A percentile compares a stretch with the other conserved stretches of the same genome.
These are phyloP conservation scores for Arachnomyces sp. DNA, from an alignment of 2,329 filamentous ascomycete genomes.

Conservation along the genomic window DNA sequence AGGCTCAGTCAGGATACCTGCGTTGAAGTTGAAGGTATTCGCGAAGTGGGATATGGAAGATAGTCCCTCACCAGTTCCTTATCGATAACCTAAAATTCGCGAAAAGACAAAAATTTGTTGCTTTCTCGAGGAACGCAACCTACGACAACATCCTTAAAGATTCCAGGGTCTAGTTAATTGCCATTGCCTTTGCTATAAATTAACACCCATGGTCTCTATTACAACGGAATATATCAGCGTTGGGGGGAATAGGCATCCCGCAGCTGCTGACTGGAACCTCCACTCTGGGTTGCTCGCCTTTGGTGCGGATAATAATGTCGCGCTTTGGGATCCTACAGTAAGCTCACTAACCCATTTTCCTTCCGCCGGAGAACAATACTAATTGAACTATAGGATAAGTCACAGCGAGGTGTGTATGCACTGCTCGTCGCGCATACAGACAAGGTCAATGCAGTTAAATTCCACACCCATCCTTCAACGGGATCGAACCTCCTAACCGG, in stretches of 20 bases:
- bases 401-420: slow-evolving; percentile 51
- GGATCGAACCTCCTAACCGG: slow-evolving; percentile 60
- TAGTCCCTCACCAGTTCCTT: slow-evolving; percentile 17
- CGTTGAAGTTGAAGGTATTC: slow-evolving; percentile 1
- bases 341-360: slow-evolving; percentile 24
- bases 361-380: slow-evolving; percentile 4
- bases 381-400: slow-evolving; percentile 30
- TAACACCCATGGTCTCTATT: slow-evolving; percentile 29
- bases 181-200: neutral
- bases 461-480: slow-evolving; percentile 52
- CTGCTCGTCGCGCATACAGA: slow-evolving; percentile 71
- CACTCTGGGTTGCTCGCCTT: slow-evolving; percentile 68
- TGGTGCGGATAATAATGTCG: slow-evolving; percentile 81
- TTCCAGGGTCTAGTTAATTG: slow-evolving; percentile 1
- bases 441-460: slow-evolving; percentile 74
- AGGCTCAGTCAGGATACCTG: neutral
- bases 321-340: slow-evolving; percentile 76
- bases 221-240: slow-evolving; percentile 56
- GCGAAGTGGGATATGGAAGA: slow-evolving; percentile 10
- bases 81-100: slow-evolving; percentile 31
- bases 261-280: slow-evolving; percentile 79
- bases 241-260: slow-evolving; percentile 84
- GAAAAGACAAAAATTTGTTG: slow-evolving; percentile 10
- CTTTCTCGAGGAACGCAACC: neutral
- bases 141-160: neutral